A percentile compares a stretch with the other conserved stretches of the same genome.
Evolutionary conservation across 2,329 filamentous ascomycete genomes (phyloP).

Genomic region (Fusarium agapanthi): DNA sequence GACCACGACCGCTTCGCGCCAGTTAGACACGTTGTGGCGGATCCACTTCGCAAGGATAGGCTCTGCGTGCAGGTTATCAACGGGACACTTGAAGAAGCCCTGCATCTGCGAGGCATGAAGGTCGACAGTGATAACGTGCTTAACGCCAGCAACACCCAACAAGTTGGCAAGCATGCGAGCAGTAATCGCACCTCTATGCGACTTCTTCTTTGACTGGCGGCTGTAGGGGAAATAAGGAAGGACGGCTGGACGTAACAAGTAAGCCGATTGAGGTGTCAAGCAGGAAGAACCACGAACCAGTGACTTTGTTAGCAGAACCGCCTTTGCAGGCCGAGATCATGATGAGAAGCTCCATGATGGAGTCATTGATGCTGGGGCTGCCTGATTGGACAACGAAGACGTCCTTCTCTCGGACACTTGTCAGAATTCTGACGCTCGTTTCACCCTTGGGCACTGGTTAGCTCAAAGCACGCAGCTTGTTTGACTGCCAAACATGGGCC

Average conservation of each 20-base stretch:
- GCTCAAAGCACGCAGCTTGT: slow-evolving; percentile 18
- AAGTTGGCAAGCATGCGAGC: slow-evolving; percentile 97
- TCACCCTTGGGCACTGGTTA: slow-evolving; percentile 62
- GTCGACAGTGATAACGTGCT: slow-evolving; percentile 97
- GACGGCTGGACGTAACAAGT: slow-evolving; percentile 66
- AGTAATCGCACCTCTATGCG: slow-evolving; percentile 93
- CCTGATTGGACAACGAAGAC: slow-evolving; percentile 99
- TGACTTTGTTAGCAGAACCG: slow-evolving; percentile 95
- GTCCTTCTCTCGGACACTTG: slow-evolving; percentile 93
- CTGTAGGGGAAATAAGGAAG: slow-evolving; percentile 99
- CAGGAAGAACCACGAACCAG: slow-evolving; percentile 67
- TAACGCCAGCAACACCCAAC: slow-evolving; percentile 90
- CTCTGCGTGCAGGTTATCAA: slow-evolving; percentile 97
- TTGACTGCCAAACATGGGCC: slow-evolving; percentile 1
- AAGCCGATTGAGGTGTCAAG: slow-evolving; percentile 25
- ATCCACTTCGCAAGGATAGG: slow-evolving; percentile 97
- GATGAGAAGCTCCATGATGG: slow-evolving; percentile 98
- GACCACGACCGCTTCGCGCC: slow-evolving; percentile 92
- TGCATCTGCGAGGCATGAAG: slow-evolving; percentile 99
- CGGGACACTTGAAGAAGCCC: slow-evolving; percentile 97
- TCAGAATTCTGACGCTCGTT: slow-evolving; percentile 74
- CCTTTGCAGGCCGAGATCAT: slow-evolving; percentile 99
- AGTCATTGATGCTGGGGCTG: slow-evolving; percentile 95
- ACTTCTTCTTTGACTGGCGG: slow-evolving; percentile 99
- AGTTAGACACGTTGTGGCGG: slow-evolving; percentile 83